Conservation (phyloP, 1,284 basidiomycete genomes). For the Cryptococcus sp. region DNA sequence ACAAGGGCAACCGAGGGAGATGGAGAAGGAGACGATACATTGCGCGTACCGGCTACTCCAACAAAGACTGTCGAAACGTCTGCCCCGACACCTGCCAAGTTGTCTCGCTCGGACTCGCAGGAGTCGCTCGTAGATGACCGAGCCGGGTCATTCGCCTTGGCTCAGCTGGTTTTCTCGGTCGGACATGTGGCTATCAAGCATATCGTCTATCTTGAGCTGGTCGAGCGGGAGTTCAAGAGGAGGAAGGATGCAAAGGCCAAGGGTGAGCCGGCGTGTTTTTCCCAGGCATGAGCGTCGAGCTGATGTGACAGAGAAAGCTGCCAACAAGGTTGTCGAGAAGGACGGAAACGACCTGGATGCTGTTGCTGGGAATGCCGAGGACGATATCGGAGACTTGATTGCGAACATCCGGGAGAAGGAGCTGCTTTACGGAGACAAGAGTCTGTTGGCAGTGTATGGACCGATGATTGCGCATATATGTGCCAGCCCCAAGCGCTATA, state of each 20-base stretch:
- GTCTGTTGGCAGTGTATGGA: conserved; percentile 77
- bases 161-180: conserved; percentile 87
- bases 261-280: conserved; percentile 60
- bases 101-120: not conserved
- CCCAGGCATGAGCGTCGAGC: conserved; percentile 1
- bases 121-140: conserved; percentile 49
- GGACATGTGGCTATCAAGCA: conserved; percentile 98
- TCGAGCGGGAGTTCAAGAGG: conserved; percentile 95
- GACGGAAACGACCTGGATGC: conserved; percentile 88
- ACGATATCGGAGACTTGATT: conserved; percentile 93
- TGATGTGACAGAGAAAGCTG: conserved; percentile 39
- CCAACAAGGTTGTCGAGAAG: conserved; percentile 50
- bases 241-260: conserved; percentile 83
- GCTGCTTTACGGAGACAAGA: conserved; percentile 76
- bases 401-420: conserved; percentile 78
- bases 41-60: not conserved
- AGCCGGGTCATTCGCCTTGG: conserved; percentile 77
- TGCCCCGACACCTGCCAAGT: conserved; percentile 3
- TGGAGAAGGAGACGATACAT: not conserved
- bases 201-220: conserved; percentile 90
- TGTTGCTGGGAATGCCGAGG: conserved; percentile 94
- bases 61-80: not conserved
- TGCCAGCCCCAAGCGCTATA: conserved; percentile 73
- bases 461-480: conserved; percentile 87
- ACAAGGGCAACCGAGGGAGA: conserved; percentile 11